Conservation (phyloP, 371 early-diverging fungal species). For the Zancudomyces culisetae region DNA sequence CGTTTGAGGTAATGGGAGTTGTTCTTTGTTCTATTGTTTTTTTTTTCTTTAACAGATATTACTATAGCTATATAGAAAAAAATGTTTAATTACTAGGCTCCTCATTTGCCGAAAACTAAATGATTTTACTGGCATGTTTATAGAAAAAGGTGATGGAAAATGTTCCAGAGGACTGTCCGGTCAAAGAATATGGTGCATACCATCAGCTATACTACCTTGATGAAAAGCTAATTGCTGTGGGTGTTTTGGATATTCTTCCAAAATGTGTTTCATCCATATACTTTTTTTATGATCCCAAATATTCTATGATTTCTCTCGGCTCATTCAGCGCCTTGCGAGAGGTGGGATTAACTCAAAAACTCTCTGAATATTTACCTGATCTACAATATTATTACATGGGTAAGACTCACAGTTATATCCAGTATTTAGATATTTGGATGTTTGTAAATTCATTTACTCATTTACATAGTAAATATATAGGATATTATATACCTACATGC, state of each 20-base stretch:
- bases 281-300: constrained; percentile 78
- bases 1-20: constrained; percentile 30
- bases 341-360: constrained; percentile 23
- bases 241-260: constrained; percentile 80
- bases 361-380: constrained; percentile 13
- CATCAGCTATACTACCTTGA: constrained; percentile 74
- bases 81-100: neutral
- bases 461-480: constrained; percentile 19
- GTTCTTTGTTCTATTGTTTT: neutral
- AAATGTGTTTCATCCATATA: constrained; percentile 80
- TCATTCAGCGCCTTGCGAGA: constrained; percentile 70
- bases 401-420: constrained; percentile 64
- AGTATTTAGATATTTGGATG: constrained; percentile 12
- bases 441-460: neutral
- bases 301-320: constrained; percentile 48
- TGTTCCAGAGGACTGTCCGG: neutral
- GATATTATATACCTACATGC: constrained; percentile 75
- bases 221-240: constrained; percentile 59
- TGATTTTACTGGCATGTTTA: neutral
- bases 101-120: neutral
- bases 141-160: neutral
- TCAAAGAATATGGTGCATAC: constrained; percentile 42
- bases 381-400: constrained; percentile 79
- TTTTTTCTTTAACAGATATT: neutral
- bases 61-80: neutral